Base-by-base conservation (phyloP, 257 asterid species). In the Rubia yunnanensis region DNA sequence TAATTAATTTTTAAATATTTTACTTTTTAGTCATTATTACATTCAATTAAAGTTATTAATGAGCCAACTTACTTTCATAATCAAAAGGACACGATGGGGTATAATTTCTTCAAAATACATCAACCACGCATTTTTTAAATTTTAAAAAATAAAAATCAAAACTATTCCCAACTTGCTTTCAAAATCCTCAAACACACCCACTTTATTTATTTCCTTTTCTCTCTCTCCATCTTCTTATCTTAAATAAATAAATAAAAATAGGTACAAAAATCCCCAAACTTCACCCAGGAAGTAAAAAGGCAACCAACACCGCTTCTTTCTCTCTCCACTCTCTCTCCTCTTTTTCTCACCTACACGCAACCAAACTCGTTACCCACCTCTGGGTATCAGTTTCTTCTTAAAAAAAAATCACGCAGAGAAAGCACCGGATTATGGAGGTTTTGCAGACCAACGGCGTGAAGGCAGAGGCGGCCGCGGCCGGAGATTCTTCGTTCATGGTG, bases 361-460 rank as follows among this genome's bases (percentile, higher is more conserved):
- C 66, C 57, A 56, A 61, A 50, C 27, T 56, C 73, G 54, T 53
- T 15, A 67, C 32, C 18, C 36, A 24, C 44, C 38, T 15, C 65
- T 55, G 65, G 64, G 63, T 14, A 61, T 53, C 69, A 23, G 32
- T 49, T 49, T 28, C 34, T 5, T 15, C 55, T 44, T 22, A 3
- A 5, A 56, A 56, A 56, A 18, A 11, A 38, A 46, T n/a, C 14
- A 35, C 3, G 5, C 5, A 55, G 17, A 22, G 26, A 56, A 56
- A 26, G 26, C 8, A 34, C 64, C 14, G 22, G 26, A 13, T 48
- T 68, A 88, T 88, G 95, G 86, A 82, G 70, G 79, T 68, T 79
- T 55, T 82, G 80, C 59, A 56, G 63, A 68, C 17, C 32, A 22
- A 10, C 24, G 78, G 80, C 73, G 63, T 72, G 22, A 49, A 24